A percentile compares a stretch with the other conserved stretches of the same genome.
phyloP scores from a whole-genome alignment of 495 filamentous ascomycete species.

The Chlorociboria aeruginascens region DNA sequence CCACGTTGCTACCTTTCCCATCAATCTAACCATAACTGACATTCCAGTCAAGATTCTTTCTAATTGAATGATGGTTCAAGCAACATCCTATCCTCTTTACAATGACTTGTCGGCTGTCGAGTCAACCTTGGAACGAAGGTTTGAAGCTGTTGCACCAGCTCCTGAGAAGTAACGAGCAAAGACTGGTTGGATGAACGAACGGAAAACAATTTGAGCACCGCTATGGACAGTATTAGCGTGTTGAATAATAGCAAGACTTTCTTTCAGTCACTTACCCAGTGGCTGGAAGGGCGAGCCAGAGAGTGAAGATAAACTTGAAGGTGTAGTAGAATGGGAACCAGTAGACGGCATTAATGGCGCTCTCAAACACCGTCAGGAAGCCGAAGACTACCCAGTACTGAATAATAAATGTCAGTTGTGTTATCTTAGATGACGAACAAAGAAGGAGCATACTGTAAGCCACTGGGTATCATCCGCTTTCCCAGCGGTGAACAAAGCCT shows the following conservation, averaged over 20 bases:
- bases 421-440: neutral
- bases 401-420: conserved; percentile 19
- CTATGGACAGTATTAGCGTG: conserved; percentile 36
- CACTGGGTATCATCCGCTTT: conserved; percentile 90
- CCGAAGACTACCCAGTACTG: conserved; percentile 98
- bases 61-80: neutral
- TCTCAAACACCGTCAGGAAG: conserved; percentile 69
- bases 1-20: neutral
- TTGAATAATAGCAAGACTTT: neutral
- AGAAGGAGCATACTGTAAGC: conserved; percentile 37
- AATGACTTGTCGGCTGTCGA: conserved; percentile 44
- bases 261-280: conserved; percentile 55
- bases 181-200: conserved; percentile 84
- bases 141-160: conserved; percentile 64
- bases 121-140: conserved; percentile 85
- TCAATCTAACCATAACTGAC: neutral
- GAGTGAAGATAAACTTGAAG: conserved; percentile 94
- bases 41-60: neutral
- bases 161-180: conserved; percentile 80
- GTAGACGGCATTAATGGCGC: conserved; percentile 85
- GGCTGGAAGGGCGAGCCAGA: conserved; percentile 94
- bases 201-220: conserved; percentile 92
- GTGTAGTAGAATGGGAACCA: conserved; percentile 99
- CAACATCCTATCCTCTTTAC: conserved; percentile 18
- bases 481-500: conserved; percentile 70